Percentiles rank a stretch among this genome's conserved stretches.
These are phyloP conservation scores for Ganoderma resinaceum DNA, from an alignment of 1,284 basidiomycete species.

Conservation along the genomic window DNA sequence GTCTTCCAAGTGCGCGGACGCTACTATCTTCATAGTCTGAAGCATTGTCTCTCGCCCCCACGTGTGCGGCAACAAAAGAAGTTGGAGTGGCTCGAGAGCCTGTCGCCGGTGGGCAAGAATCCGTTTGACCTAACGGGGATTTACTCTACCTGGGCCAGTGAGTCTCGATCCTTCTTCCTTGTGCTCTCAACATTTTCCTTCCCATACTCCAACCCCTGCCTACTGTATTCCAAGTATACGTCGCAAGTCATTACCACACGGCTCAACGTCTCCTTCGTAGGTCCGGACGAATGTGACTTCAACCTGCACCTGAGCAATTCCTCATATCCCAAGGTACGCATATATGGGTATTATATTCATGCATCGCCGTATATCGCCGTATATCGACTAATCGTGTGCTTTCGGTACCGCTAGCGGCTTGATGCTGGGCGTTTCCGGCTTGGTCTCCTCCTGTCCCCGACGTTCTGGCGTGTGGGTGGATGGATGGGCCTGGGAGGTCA, in stretches of 20 bases:
- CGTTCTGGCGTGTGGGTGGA: constrained; percentile 68
- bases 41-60: constrained; percentile 50
- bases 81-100: constrained; percentile 48
- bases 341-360: neutral
- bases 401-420: constrained; percentile 47
- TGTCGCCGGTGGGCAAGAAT: constrained; percentile 61
- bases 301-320: constrained; percentile 80
- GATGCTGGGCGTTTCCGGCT: constrained; percentile 57
- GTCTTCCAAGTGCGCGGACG: constrained; percentile 49
- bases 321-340: constrained; percentile 71
- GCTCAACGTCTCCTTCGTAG: constrained; percentile 43
- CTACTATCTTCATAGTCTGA: constrained; percentile 45
- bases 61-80: constrained; percentile 37
- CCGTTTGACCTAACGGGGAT: constrained; percentile 55
- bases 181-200: neutral
- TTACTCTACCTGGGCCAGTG: constrained; percentile 63
- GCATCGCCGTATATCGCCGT: no score
- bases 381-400: neutral
- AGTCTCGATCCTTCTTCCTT: constrained; percentile 32
- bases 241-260: no score
- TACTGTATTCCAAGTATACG: neutral
- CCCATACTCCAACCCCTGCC: neutral
- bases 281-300: constrained; percentile 74
- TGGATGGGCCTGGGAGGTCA: constrained; percentile 76
- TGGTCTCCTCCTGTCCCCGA: constrained; percentile 61